Conservation (phyloP, 768 basidiomycete species). For the Rhodotorula diobovata region DNA sequence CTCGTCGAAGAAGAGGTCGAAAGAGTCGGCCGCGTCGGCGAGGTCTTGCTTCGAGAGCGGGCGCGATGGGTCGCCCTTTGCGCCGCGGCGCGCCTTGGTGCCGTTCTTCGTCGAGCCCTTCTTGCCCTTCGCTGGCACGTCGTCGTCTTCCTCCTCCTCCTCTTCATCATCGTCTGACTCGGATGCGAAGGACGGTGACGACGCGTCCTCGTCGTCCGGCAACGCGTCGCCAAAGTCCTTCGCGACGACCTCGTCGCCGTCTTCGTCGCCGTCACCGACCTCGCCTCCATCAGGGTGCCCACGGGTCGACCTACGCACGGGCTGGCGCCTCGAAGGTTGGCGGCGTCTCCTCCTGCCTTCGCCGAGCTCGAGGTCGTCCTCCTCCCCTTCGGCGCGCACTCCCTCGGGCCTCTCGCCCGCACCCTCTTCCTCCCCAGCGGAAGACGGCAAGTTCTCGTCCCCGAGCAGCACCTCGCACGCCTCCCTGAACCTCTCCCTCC, state of each 20-base stretch:
- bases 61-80: neutral
- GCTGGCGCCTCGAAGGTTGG: neutral
- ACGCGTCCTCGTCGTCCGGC: neutral
- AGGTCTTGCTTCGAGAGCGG: constrained; percentile 11
- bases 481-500: constrained; percentile 23
- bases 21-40: constrained; percentile 29
- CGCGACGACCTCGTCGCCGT: constrained; percentile 4
- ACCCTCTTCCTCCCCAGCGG: neutral
- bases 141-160: neutral
- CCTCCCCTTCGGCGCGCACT: constrained; percentile 4
- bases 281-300: neutral
- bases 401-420: neutral
- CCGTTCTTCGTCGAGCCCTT: constrained; percentile 3
- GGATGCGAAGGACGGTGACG: too few relatives aligned
- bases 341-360: neutral
- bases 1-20: constrained; percentile 38
- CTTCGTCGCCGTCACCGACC: neutral
- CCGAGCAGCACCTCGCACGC: constrained; percentile 17
- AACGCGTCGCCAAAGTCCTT: constrained; percentile 19
- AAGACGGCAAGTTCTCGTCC: neutral
- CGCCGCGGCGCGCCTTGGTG: neutral
- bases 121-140: neutral
- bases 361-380: neutral
- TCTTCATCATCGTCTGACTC: neutral
- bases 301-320: neutral